These are phyloP conservation scores for Arthrobotrys sphaeroides DNA, from an alignment of 2,329 filamentous ascomycete genomes.

Conservation along the genomic window DNA sequence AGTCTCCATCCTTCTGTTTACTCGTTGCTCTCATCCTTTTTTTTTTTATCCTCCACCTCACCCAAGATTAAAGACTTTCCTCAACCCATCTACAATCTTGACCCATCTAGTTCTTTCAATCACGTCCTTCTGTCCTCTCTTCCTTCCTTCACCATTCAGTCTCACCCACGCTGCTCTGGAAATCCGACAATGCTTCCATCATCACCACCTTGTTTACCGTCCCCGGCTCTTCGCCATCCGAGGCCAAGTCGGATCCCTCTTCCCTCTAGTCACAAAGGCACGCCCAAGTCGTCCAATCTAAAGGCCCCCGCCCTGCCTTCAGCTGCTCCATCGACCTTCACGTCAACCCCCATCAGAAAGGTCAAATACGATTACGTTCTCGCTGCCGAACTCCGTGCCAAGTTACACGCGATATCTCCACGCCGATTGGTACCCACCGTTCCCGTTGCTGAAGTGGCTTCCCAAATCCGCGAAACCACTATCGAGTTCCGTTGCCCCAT, in stretches of 20 bases:
- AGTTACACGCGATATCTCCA: conserved; percentile 19
- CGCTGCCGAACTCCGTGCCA: conserved; percentile 9
- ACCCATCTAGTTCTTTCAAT: no score
- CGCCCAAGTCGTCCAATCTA: neutral
- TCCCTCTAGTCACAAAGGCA: neutral
- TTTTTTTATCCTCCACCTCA: no score
- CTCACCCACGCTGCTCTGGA: no score
- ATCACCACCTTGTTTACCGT: neutral
- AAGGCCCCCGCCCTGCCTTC: neutral
- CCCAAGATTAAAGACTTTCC: no score
- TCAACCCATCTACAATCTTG: no score
- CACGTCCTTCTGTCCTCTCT: neutral
- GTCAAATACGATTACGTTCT: neutral
- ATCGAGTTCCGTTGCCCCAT: neutral
- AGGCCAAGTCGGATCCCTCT: conserved; percentile 18
- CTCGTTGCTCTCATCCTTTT: no score
- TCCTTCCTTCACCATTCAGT: neutral
- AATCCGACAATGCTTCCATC: neutral
- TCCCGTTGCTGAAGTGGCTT: neutral
- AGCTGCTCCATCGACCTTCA: neutral
- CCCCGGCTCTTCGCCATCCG: neutral
- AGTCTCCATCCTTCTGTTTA: no score
- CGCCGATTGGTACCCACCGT: neutral
- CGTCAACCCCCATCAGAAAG: neutral
- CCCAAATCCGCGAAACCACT: neutral